Percentiles rank a stretch among this genome's conserved stretches.
Conservation (phyloP, 768 basidiomycete genomes). For the Tephrocybe sp. region DNA sequence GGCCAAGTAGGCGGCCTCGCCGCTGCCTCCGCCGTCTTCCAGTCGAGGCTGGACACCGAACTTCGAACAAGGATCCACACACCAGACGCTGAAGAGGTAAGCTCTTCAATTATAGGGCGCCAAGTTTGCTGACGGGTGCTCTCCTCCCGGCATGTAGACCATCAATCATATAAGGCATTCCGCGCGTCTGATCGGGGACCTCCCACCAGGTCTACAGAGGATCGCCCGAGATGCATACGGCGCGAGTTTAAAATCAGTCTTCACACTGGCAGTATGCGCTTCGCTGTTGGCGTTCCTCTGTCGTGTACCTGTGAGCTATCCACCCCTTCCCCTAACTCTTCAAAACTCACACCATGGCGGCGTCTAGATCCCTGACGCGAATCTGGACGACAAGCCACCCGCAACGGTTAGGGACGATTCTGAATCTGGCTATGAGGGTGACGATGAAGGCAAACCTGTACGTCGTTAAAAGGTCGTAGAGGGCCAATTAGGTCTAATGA, state of each 20-base stretch:
- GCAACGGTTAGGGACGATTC: conserved; percentile 7
- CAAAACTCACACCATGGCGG: background rate
- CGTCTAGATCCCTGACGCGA: conserved; percentile 23
- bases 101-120: conserved; percentile 1
- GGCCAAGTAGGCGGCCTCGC: conserved; percentile 66
- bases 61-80: conserved; percentile 43
- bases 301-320: conserved; percentile 45
- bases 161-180: conserved; percentile 56
- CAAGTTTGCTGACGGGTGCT: no score
- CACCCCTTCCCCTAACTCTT: conserved; percentile 1
- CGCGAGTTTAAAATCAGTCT: conserved; percentile 49
- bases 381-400: conserved; percentile 13
- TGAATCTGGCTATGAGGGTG: conserved; percentile 17
- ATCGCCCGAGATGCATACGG: conserved; percentile 57
- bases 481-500: background rate
- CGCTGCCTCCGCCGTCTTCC: conserved; percentile 59
- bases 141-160: conserved; percentile 31
- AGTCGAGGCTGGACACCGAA: conserved; percentile 46
- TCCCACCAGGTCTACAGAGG: conserved; percentile 47
- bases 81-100: conserved; percentile 44
- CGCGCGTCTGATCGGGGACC: conserved; percentile 42
- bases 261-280: conserved; percentile 49
- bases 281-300: conserved; percentile 50
- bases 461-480: background rate
- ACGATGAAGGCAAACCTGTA: conserved; percentile 14